Percentiles rank a stretch among this genome's conserved stretches.
phyloP scores from a whole-genome alignment of 805 yeast species.

The Lachancea quebecensis region DNA sequence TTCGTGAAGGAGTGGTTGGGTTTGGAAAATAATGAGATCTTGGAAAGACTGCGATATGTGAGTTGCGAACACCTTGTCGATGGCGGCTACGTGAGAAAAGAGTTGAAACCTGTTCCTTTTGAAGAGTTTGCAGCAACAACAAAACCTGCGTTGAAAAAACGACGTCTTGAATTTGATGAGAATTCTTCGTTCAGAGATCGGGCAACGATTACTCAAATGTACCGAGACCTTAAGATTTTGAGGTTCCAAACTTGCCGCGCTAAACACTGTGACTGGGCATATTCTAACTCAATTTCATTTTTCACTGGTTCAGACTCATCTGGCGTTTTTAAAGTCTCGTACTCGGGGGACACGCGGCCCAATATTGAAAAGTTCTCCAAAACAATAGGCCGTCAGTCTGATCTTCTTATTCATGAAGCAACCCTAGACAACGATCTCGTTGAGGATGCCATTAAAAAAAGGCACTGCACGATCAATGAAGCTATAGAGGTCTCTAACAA shows the following conservation, averaged over 20 bases:
- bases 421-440: conserved; percentile 75
- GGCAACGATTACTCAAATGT: conserved; percentile 32
- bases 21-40: conserved; percentile 38
- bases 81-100: conserved; percentile 31
- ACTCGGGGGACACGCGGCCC: conserved; percentile 95
- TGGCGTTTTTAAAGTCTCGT: conserved; percentile 60
- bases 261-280: conserved; percentile 77
- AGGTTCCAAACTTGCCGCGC: conserved; percentile 63
- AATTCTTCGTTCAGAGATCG: conserved; percentile 24
- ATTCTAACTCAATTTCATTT: conserved; percentile 54
- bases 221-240: conserved; percentile 37
- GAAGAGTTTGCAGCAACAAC: conserved; percentile 16
- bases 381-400: conserved; percentile 56
- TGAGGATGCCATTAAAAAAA: conserved; percentile 73
- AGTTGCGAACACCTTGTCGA: conserved; percentile 54
- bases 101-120: conserved; percentile 27
- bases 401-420: conserved; percentile 85
- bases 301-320: conserved; percentile 21
- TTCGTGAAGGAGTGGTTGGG: conserved; percentile 66
- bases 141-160: conserved; percentile 10
- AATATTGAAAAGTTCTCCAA: conserved; percentile 48
- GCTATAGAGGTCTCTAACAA: conserved; percentile 63
- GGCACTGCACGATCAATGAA: conserved; percentile 84
- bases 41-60: conserved; percentile 42
- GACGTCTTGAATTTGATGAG: conserved; percentile 22